phyloP scores from a whole-genome alignment of 2,329 filamentous ascomycete species.

The Lasiodiplodia sp. region DNA sequence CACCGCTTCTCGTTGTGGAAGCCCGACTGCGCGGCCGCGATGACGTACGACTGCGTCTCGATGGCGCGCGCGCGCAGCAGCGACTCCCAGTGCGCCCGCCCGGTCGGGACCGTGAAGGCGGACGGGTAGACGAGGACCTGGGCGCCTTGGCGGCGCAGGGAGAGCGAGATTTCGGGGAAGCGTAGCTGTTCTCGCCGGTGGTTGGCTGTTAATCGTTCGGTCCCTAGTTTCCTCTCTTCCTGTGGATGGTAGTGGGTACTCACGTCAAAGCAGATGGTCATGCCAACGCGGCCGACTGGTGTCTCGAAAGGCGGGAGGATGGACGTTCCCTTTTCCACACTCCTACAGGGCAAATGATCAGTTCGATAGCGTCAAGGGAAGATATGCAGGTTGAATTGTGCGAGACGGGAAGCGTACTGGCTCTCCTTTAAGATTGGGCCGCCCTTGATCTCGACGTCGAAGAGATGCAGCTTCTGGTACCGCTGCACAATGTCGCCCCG shows the following conservation, averaged over 20 bases:
- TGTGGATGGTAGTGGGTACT: conserved; percentile 31
- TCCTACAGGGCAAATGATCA: conserved; percentile 39
- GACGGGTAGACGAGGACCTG: conserved; percentile 86
- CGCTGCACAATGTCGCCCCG: conserved; percentile 64
- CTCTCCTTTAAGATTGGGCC: conserved; percentile 69
- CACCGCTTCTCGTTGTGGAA: conserved; percentile 75
- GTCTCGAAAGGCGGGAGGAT: conserved; percentile 77
- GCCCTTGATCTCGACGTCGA: conserved; percentile 71
- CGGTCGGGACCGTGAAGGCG: conserved; percentile 88
- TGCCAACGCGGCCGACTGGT: conserved; percentile 75
- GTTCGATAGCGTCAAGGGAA: not conserved
- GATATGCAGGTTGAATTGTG: not conserved
- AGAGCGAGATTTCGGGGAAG: conserved; percentile 77
- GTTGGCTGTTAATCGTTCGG: not conserved
- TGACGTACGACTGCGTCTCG: conserved; percentile 85
- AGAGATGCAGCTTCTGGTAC: conserved; percentile 92
- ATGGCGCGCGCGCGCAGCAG: conserved; percentile 82
- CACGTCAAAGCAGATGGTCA: conserved; percentile 87
- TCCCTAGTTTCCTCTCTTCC: not conserved
- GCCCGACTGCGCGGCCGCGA: conserved; percentile 83
- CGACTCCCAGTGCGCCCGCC: conserved; percentile 83
- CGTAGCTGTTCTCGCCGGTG: conserved; percentile 60
- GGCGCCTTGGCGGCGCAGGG: conserved; percentile 70
- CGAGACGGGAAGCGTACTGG: conserved; percentile 42
- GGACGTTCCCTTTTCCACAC: conserved; percentile 70